Evolutionary conservation across 2,329 filamentous ascomycete species (phyloP).

Genomic region (Paracoccidioides lutzii): DNA sequence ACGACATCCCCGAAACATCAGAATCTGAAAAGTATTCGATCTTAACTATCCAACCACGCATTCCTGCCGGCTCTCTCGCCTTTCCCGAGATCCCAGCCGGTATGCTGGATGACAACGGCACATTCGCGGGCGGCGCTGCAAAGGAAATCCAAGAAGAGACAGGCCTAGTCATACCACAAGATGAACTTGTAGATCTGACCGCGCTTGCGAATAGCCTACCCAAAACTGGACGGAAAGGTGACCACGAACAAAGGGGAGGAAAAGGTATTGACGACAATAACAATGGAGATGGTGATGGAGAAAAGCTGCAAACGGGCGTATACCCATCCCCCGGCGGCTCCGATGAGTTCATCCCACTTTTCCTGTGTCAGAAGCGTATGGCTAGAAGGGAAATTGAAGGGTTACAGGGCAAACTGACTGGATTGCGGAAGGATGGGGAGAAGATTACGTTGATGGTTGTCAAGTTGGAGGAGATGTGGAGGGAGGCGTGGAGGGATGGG

Average conservation of each 20-base stretch:
- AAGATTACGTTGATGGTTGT: constrained; percentile 48
- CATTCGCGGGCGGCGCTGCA: constrained; percentile 42
- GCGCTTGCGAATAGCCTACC: constrained; percentile 30
- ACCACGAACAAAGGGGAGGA: not conserved
- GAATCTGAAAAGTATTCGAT: constrained; percentile 35
- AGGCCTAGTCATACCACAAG: constrained; percentile 36
- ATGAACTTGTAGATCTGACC: constrained; percentile 43
- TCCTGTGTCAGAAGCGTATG: constrained; percentile 43
- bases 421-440: constrained; percentile 42
- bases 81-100: constrained; percentile 48
- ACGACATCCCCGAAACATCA: constrained; percentile 31
- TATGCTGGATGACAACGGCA: constrained; percentile 45
- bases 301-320: constrained; percentile 36
- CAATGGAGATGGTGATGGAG: constrained; percentile 15
- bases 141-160: constrained; percentile 48
- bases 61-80: constrained; percentile 42
- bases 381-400: constrained; percentile 35
- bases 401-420: constrained; percentile 42
- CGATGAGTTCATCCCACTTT: constrained; percentile 47
- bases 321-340: constrained; percentile 45
- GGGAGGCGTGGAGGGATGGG: constrained; percentile 41
- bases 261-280: not conserved
- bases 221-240: constrained; percentile 1
- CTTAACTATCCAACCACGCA: constrained; percentile 44
- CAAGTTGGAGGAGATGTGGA: constrained; percentile 40